Percentiles rank a stretch among this genome's conserved stretches.
Evolutionary conservation across 2,329 filamentous ascomycete species (phyloP).

Genomic region (Ceratocystis cacaofunesta): DNA sequence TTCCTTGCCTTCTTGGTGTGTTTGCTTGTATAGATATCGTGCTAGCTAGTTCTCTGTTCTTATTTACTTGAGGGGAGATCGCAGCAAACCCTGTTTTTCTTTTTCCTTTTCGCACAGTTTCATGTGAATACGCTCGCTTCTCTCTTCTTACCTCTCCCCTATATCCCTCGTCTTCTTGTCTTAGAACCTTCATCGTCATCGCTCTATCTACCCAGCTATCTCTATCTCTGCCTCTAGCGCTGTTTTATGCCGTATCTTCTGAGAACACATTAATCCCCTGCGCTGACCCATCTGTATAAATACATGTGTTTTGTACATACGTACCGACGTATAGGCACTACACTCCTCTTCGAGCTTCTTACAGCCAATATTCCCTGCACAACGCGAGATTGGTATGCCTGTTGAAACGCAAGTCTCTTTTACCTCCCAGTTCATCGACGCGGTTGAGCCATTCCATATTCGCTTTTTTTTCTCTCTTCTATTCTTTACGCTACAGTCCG

Average conservation of each 20-base stretch:
- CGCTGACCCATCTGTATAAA: neutral
- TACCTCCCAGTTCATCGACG: neutral
- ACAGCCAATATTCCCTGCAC: neutral
- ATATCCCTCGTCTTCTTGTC: too few relatives aligned
- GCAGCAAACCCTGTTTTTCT: too few relatives aligned
- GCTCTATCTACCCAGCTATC: too few relatives aligned
- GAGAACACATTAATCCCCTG: neutral
- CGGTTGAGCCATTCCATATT: neutral
- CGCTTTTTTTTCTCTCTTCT: neutral
- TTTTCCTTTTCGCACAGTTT: too few relatives aligned
- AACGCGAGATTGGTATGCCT: neutral
- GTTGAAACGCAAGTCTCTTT: neutral
- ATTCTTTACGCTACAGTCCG: neutral
- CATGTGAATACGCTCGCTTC: too few relatives aligned
- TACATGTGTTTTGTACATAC: neutral
- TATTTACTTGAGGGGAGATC: too few relatives aligned
- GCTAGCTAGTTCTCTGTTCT: too few relatives aligned
- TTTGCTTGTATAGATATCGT: too few relatives aligned
- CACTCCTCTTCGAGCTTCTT: neutral
- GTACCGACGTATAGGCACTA: neutral
- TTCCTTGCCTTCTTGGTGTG: neutral
- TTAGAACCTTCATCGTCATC: too few relatives aligned
- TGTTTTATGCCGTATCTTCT: neutral
- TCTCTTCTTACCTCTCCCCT: too few relatives aligned
- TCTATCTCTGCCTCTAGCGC: neutral